Conservation (phyloP, 148 eudicot species). For the Euryodendron excelsum region DNA sequence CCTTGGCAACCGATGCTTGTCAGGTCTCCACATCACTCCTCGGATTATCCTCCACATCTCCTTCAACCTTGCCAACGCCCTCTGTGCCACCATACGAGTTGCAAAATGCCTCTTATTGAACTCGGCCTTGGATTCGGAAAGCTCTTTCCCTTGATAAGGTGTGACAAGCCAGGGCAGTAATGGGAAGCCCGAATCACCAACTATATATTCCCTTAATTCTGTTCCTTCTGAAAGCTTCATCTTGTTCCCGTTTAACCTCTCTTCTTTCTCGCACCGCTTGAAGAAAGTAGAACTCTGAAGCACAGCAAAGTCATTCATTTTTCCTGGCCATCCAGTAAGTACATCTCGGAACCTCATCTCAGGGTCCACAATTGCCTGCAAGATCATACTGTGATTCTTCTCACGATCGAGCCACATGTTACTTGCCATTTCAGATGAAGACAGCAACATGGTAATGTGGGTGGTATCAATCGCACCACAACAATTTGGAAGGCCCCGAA, state of each 20-base stretch:
- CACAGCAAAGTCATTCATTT: constrained; percentile 52
- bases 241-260: constrained; percentile 54
- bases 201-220: constrained; percentile 58
- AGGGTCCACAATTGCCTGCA: constrained; percentile 87
- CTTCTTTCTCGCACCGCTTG: constrained; percentile 59
- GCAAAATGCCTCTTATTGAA: constrained; percentile 33
- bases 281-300: constrained; percentile 61
- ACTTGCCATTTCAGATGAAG: constrained; percentile 47
- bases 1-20: constrained; percentile 78
- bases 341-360: constrained; percentile 73
- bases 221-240: constrained; percentile 37
- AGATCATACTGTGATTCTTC: constrained; percentile 75
- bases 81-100: constrained; percentile 61
- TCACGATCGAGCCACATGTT: constrained; percentile 68
- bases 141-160: constrained; percentile 56
- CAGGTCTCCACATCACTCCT: constrained; percentile 89
- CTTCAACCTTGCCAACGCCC: constrained; percentile 68
- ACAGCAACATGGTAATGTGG: constrained; percentile 66
- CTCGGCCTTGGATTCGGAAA: constrained; percentile 34
- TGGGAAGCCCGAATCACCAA: constrained; percentile 71
- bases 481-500: constrained; percentile 80
- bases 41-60: constrained; percentile 77
- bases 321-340: constrained; percentile 86
- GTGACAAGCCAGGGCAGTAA: constrained; percentile 76
- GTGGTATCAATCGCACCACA: constrained; percentile 86